phyloP scores from a whole-genome alignment of 495 filamentous ascomycete species.

The Tuber umbilicatum region DNA sequence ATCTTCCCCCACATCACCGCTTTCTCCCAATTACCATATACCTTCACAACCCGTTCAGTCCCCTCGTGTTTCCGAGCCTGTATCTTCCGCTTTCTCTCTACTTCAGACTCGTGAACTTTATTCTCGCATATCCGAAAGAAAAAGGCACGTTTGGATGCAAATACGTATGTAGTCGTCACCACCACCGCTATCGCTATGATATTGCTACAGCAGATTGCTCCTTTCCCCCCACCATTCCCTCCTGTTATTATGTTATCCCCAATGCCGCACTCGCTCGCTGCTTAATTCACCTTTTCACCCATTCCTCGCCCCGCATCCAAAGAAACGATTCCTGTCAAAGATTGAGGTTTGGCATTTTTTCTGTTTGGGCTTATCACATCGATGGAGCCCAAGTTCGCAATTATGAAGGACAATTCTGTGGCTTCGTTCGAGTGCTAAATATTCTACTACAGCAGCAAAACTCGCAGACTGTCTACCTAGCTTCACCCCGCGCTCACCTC shows the following conservation, averaged over 20 bases:
- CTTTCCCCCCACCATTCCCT: not conserved
- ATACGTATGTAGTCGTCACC: not conserved
- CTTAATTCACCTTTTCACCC: not conserved
- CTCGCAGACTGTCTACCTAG: not conserved
- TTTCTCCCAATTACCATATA: not conserved
- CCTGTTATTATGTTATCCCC: not conserved
- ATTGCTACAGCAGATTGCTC: not conserved
- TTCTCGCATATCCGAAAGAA: slow-evolving; percentile 5
- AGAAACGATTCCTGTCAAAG: not conserved
- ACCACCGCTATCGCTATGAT: not conserved
- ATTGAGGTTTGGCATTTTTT: not conserved
- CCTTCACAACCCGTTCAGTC: not conserved
- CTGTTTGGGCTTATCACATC: not conserved
- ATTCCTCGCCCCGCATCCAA: not conserved
- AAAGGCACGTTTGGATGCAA: not conserved
- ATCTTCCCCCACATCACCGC: not conserved
- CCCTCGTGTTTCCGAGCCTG: not conserved
- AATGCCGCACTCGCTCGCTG: not conserved
- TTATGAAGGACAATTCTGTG: not conserved
- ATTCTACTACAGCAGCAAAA: not conserved
- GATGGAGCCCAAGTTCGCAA: not conserved
- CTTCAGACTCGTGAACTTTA: not conserved
- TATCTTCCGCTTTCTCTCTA: not conserved
- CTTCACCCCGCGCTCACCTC: not conserved
- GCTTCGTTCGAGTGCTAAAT: not conserved